Base-by-base conservation (phyloP, 225 moss, liverwort and hornwort species). In the Straminergon stramineum region DNA sequence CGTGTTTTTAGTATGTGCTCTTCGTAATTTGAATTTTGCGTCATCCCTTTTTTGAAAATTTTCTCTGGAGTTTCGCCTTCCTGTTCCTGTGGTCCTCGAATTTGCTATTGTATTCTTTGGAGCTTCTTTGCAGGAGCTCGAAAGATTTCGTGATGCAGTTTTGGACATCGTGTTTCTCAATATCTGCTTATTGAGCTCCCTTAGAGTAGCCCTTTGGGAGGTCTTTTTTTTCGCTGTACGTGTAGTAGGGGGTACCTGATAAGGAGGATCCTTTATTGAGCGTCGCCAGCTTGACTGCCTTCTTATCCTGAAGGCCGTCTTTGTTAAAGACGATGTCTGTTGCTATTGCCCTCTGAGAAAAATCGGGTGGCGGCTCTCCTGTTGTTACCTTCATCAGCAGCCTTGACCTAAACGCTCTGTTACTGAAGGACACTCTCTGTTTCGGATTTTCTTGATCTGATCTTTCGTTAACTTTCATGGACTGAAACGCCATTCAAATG, bases 401-500 rank as follows among this genome's bases (percentile, higher is more conserved):
- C 76, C 75, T 45, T 80, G 82, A 90, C 92, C 90, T 90, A 88
- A 87, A 51, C 78, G 27, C 57, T 73, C 73, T 84, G 24, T 39
- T 23, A 35, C 79, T 55, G 61, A 74, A 78, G 86, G 88, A 35
- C 28, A 65, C 88, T 66, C 79, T 84, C 45, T 69, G 69, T 81
- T 52, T 75, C 55, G 11, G 86, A 69, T 56, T 86, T 77, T 92
- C 92, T 92, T 90, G 85, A 82, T 88, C 88, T 82, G 82, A 85
- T 85, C 87, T 86, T 71, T 56, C 58, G 55, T 55, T 39, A 32
- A 74, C 28, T 56, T 71, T 79, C 68, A 32, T 69, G 69, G 65
- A 83, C 65, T 65, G 58, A 66, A n/a, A 57, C 52, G 15, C 45
- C 37, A 81, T 45, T 53, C 78, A 11, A 69, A 66, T 79, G 28